Conservation (phyloP, 2,329 filamentous ascomycete genomes). For the Periconia digitata region DNA sequence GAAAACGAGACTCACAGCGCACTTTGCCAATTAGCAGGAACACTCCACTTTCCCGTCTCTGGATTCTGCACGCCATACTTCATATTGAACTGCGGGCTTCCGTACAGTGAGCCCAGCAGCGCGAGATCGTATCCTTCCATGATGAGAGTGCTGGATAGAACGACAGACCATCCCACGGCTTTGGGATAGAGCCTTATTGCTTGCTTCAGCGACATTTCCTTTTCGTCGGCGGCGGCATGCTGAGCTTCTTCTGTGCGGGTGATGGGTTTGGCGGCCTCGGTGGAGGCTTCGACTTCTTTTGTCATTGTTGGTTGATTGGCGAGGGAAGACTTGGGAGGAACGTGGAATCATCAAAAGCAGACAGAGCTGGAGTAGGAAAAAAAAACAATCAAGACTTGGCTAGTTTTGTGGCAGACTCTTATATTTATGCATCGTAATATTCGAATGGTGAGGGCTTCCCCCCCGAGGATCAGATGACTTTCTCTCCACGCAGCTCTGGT, state of each 20-base stretch:
- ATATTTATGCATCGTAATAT: background rate
- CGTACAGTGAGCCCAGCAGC: slow-evolving; percentile 75
- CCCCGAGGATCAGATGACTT: slow-evolving; percentile 2
- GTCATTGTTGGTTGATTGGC: slow-evolving; percentile 17
- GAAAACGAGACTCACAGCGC: slow-evolving; percentile 43
- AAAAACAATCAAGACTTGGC: too few relatives aligned
- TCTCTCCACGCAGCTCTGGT: background rate
- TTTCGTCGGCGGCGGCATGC: slow-evolving; percentile 48
- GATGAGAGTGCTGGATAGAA: slow-evolving; percentile 81
- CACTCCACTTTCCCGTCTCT: slow-evolving; percentile 38
- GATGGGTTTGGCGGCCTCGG: slow-evolving; percentile 12
- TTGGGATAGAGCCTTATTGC: slow-evolving; percentile 81
- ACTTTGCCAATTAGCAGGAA: slow-evolving; percentile 48
- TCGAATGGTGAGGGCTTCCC: slow-evolving; percentile 19
- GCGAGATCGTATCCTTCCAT: slow-evolving; percentile 89
- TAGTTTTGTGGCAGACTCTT: slow-evolving; percentile 8
- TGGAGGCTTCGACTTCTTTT: slow-evolving; percentile 16
- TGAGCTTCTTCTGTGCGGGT: slow-evolving; percentile 29
- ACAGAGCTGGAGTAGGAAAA: too few relatives aligned
- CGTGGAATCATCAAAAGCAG: background rate
- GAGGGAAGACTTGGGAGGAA: slow-evolving; percentile 1
- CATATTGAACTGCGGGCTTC: slow-evolving; percentile 46
- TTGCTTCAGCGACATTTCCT: slow-evolving; percentile 61
- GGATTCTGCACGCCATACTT: slow-evolving; percentile 44
- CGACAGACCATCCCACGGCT: slow-evolving; percentile 76